Percentiles rank a stretch among this genome's conserved stretches.
Evolutionary conservation across 768 basidiomycete genomes (phyloP).

Genomic region (Pholiota microspora): DNA sequence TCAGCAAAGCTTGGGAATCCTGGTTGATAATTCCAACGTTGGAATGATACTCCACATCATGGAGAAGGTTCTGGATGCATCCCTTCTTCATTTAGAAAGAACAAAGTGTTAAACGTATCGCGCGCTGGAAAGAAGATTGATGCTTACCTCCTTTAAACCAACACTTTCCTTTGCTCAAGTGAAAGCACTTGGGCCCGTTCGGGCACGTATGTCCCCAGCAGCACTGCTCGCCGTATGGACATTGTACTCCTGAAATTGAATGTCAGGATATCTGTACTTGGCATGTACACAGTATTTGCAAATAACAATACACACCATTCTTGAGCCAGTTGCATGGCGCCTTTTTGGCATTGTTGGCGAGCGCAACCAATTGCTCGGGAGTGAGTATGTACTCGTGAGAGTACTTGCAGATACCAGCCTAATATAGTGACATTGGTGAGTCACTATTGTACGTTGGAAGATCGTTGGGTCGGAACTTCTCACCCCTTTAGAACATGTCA

Average conservation of each 20-base stretch:
- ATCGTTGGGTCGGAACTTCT: slow-evolving; percentile 16
- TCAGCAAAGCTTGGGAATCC: too few species aligned
- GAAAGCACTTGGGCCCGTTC: slow-evolving; percentile 70
- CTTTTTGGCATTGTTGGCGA: slow-evolving; percentile 78
- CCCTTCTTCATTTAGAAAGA: slow-evolving; percentile 28
- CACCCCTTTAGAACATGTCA: slow-evolving; percentile 80
- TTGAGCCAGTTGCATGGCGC: slow-evolving; percentile 85
- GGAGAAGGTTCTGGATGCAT: slow-evolving; percentile 39
- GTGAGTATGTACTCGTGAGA: slow-evolving; percentile 78
- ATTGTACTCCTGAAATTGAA: slow-evolving; percentile 52
- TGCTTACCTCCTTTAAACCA: slow-evolving; percentile 78
- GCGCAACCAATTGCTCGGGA: slow-evolving; percentile 65
- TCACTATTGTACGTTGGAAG: slow-evolving; percentile 5
- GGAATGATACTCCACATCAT: slow-evolving; percentile 1
- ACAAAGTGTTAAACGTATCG: not conserved
- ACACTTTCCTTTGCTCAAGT: slow-evolving; percentile 77
- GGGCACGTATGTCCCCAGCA: slow-evolving; percentile 87
- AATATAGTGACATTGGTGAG: slow-evolving; percentile 17
- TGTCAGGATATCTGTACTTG: not conserved
- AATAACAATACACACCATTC: slow-evolving; percentile 49
- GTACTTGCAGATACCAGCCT: slow-evolving; percentile 74
- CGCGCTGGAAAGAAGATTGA: not conserved
- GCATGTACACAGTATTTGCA: not conserved
- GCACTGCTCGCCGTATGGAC: slow-evolving; percentile 73
- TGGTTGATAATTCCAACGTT: not conserved